Evolutionary conservation across 371 early-diverging fungal genomes (phyloP), one percentile per base, ranked within the genome.

Genomic region (Globomyces sp.): DNA sequence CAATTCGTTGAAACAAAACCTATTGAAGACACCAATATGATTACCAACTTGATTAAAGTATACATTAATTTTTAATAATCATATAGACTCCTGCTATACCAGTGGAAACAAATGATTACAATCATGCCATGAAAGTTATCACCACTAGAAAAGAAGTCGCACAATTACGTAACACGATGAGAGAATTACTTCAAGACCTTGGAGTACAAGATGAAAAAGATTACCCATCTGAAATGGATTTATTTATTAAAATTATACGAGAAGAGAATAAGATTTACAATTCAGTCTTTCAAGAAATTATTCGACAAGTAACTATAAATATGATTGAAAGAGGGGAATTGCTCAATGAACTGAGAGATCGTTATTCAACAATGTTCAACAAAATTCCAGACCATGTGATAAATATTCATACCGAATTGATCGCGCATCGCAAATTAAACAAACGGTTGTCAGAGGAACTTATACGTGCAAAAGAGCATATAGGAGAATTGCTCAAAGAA

Each of bases 181-280:
- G 72, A 10, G 67, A 68, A 2, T 70, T 81, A n/a, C 59, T 81
- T 44, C 52, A 71, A 13, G 73, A 77, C 47, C 60, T 79, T 53
- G 81, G 79, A 50, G 74, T 74, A 2, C 69, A 74, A 53, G 43
- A 60, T 36, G 75, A 78, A 41, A 52, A 71, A 39, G 71, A 72
- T 42, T 84, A 82, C 63, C 82, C 84, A 2, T 77, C 80, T 2
- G 82, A 82, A 50, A 77, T 84, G 75, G 80, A 80, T 57, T 73
- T 78, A 10, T 80, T 84, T 52, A 68, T 82, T 39, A 64, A 62
- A 44, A 70, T 80, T 43, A 80, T 82, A 13, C 71, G 74, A 44
- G 80, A 84, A 69, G 84, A 84, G 67, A 78, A 82, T 60, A 74
- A 79, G 63, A 81, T 84, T 63, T 84, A 82, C 70, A 81, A 84